A percentile compares a stretch with the other conserved stretches of the same genome.
Evolutionary conservation across 345 rosid genomes (phyloP).

Genomic region (Geranium brycei): DNA sequence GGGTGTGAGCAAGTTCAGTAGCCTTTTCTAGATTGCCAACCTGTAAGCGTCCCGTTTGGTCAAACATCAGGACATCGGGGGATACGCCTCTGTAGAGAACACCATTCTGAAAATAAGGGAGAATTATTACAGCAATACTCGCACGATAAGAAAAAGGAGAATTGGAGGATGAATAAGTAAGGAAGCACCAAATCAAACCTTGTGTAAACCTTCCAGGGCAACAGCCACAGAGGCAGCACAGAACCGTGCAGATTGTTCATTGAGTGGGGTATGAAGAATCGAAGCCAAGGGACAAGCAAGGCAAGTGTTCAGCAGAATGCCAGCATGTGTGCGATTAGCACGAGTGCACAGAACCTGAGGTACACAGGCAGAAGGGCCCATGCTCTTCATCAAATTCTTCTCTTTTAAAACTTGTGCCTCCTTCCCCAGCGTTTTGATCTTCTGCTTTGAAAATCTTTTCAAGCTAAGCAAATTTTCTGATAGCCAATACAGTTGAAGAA

Average conservation of each 20-base stretch:
- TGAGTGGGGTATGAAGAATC: slow-evolving; percentile 59
- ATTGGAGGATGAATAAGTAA: slow-evolving; percentile 2
- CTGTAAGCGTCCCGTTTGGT: slow-evolving; percentile 68
- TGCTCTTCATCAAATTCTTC: slow-evolving; percentile 59
- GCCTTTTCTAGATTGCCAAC: slow-evolving; percentile 13
- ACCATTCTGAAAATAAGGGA: slow-evolving; percentile 39
- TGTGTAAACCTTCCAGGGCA: slow-evolving; percentile 67
- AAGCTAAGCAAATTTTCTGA: slow-evolving; percentile 54
- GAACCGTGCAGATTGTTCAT: slow-evolving; percentile 59
- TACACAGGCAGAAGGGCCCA: slow-evolving; percentile 46
- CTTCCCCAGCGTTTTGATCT: slow-evolving; percentile 66
- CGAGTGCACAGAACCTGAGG: slow-evolving; percentile 64
- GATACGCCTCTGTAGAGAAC: slow-evolving; percentile 84
- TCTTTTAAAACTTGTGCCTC: slow-evolving; percentile 77
- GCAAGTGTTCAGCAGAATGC: slow-evolving; percentile 51
- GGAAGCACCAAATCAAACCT: slow-evolving; percentile 27
- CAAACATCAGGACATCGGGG: slow-evolving; percentile 74
- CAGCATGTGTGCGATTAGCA: slow-evolving; percentile 51
- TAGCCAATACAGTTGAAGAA: slow-evolving; percentile 8
- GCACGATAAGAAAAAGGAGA: background rate
- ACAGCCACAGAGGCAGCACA: slow-evolving; percentile 62
- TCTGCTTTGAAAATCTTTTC: slow-evolving; percentile 78
- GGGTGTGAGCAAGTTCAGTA: too few relatives aligned
- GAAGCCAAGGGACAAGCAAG: slow-evolving; percentile 78
- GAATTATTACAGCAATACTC: background rate